Base-by-base conservation (phyloP, 805 yeast species). In the Metschnikowia santaceciliae region DNA sequence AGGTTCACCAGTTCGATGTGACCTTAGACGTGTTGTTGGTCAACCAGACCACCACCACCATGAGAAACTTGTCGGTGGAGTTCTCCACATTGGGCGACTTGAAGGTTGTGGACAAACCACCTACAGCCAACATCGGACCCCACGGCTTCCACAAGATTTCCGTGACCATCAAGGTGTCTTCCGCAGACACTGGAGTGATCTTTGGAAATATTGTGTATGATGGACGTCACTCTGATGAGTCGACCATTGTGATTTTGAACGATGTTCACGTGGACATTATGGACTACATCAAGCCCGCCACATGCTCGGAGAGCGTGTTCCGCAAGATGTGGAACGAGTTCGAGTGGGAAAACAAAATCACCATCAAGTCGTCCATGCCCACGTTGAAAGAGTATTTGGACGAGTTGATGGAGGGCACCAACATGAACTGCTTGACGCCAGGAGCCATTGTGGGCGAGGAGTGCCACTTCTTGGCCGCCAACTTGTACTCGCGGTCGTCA, bases 251-350 rank as follows among this genome's bases (percentile, higher is more conserved):
- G 52, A 91, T 94, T 52, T 78, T 94, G 64, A 90, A 89, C 63
- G 98, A 94, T 66, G 90, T 94, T 46, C 96, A 91, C 66, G 91
- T 94, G 52, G 97, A 94, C 67, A 88, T 94, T 48, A 89, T 94
- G 90, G 98, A 94, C 70, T 94, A 94, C 73, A 90, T 94, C 69
- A 90, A 89, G 67, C 97, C 99, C 19, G 94, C 96, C n/a, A 79
- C 81, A 22, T 88, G 96, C 68, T 75, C 90, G 14, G 98, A 92
- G 71, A 82, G 84, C 42, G 86, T 82, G 59, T 94, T 94, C 87
- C 87, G 99, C 65, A 81, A 84, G 62, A 92, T 91, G 98, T 94
- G 99, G 99, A 90, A 90, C 67, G 97, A 91, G 68, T 94, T 95
- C 66, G 99, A 94, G 73, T 94, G 99, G 99, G 99, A 94, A 71